These are phyloP conservation scores for Casaregolazyma lundiana DNA, from an alignment of 1,139 yeast species.

Conservation along the genomic window DNA sequence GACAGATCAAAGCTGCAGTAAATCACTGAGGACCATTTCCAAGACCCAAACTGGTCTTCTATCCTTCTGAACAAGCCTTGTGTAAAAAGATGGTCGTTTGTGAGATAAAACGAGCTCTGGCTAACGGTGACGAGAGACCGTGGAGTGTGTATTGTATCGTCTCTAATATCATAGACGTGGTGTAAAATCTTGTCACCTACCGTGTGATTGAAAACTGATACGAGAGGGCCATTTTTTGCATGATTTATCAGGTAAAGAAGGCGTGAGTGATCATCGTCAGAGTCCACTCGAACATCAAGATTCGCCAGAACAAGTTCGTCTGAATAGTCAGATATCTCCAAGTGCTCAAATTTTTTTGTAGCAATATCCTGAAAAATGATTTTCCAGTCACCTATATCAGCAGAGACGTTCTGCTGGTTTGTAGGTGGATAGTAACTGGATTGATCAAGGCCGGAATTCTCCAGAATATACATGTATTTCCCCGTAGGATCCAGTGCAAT, in stretches of 20 bases:
- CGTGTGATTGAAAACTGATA: constrained; percentile 10
- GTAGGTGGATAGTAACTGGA: constrained; percentile 5
- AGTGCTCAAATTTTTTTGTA: too few relatives aligned
- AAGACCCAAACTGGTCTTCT: constrained; percentile 12
- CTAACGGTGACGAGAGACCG: constrained; percentile 7
- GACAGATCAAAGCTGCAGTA: constrained; percentile 9
- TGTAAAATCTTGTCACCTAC: constrained; percentile 6
- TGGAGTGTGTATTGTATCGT: constrained; percentile 11
- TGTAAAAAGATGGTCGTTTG: constrained; percentile 13
- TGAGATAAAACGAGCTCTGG: constrained; percentile 11
- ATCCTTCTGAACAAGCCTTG: constrained; percentile 6
- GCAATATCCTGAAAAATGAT: constrained; percentile 1
- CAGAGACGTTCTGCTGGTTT: constrained; percentile 1
- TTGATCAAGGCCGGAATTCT: not conserved
- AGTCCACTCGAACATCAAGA: constrained; percentile 11
- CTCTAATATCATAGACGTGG: constrained; percentile 9
- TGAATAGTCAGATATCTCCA: not conserved
- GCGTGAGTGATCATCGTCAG: constrained; percentile 4
- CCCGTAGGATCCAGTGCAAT: constrained; percentile 7
- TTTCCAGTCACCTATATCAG: not conserved
- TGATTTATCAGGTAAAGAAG: constrained; percentile 11
- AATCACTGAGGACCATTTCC: constrained; percentile 12
- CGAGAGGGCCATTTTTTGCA: constrained; percentile 4
- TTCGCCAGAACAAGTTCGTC: constrained; percentile 11
- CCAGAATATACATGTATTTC: constrained; percentile 2